phyloP scores from a whole-genome alignment of 2,329 filamentous ascomycete genomes.

The Polychaeton citri region DNA sequence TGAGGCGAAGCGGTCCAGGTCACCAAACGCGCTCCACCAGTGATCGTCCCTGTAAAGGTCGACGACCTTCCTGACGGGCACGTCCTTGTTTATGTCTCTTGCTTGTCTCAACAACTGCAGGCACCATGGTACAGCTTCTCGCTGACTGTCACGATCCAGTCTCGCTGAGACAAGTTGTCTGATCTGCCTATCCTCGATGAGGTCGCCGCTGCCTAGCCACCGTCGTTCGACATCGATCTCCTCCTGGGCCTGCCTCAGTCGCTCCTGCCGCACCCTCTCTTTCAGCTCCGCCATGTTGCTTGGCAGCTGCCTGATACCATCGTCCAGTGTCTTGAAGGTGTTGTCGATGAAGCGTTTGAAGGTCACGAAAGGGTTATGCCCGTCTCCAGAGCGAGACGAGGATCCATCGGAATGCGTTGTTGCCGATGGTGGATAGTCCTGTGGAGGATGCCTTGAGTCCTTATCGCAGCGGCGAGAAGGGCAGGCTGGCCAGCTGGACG shows the following conservation, averaged over 20 bases:
- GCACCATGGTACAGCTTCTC: conserved; percentile 1
- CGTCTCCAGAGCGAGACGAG: conserved; percentile 12
- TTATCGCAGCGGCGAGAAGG: background rate
- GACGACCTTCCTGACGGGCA: conserved; percentile 12
- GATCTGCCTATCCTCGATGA: conserved; percentile 11
- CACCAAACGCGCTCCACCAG: conserved; percentile 4
- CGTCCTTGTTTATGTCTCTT: conserved; percentile 10
- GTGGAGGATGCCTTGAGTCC: background rate
- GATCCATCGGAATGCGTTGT: conserved; percentile 1
- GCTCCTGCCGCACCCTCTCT: conserved; percentile 11
- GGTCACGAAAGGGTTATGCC: conserved; percentile 44
- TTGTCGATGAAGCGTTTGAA: conserved; percentile 50
- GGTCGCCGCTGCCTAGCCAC: conserved; percentile 13
- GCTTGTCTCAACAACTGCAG: conserved; percentile 13
- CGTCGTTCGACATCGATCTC: conserved; percentile 13
- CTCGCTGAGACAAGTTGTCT: conserved; percentile 1
- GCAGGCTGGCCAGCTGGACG: background rate
- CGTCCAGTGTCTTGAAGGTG: conserved; percentile 37
- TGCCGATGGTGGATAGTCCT: conserved; percentile 1
- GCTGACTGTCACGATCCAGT: background rate
- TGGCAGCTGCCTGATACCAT: conserved; percentile 35
- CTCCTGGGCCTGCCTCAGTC: conserved; percentile 9
- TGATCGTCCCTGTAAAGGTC: conserved; percentile 15
- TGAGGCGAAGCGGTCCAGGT: conserved; percentile 9
- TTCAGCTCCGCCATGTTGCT: conserved; percentile 27